Conservation (phyloP, 2,329 filamentous ascomycete genomes). For the Fusarium sp. region DNA sequence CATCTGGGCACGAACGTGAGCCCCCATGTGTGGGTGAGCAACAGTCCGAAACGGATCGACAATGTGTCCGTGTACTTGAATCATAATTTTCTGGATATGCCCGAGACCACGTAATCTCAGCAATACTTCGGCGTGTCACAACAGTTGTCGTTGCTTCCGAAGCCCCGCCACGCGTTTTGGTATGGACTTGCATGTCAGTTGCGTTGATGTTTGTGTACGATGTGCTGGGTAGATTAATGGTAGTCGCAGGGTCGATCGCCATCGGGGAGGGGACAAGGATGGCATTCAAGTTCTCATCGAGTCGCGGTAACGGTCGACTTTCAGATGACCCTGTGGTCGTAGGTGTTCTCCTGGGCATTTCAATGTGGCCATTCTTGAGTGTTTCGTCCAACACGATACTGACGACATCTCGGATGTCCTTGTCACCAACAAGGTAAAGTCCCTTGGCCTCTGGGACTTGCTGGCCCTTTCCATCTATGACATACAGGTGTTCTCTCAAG, state of each 20-base stretch:
- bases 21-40: slow-evolving; percentile 26
- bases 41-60: slow-evolving; percentile 34
- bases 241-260: slow-evolving; percentile 46
- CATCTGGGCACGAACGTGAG: slow-evolving; percentile 4
- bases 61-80: neutral
- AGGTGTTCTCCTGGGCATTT: neutral
- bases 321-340: slow-evolving; percentile 7
- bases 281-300: slow-evolving; percentile 32
- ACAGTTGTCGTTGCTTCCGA: slow-evolving; percentile 42
- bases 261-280: slow-evolving; percentile 40
- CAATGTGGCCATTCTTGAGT: neutral
- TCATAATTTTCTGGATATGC: slow-evolving; percentile 9
- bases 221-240: slow-evolving; percentile 46
- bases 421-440: slow-evolving; percentile 37
- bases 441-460: slow-evolving; percentile 12
- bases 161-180: slow-evolving; percentile 28
- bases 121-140: slow-evolving; percentile 42
- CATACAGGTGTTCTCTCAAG: slow-evolving; percentile 23
- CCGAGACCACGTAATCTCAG: slow-evolving; percentile 46
- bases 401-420: slow-evolving; percentile 40
- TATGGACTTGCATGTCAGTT: slow-evolving; percentile 33
- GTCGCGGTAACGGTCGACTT: slow-evolving; percentile 21
- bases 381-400: slow-evolving; percentile 32
- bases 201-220: slow-evolving; percentile 42
- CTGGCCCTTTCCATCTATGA: slow-evolving; percentile 21